A percentile compares a stretch with the other conserved stretches of the same genome.
Evolutionary conservation across 331 rosid species (phyloP).

Genomic region (Stylosanthes scabra): DNA sequence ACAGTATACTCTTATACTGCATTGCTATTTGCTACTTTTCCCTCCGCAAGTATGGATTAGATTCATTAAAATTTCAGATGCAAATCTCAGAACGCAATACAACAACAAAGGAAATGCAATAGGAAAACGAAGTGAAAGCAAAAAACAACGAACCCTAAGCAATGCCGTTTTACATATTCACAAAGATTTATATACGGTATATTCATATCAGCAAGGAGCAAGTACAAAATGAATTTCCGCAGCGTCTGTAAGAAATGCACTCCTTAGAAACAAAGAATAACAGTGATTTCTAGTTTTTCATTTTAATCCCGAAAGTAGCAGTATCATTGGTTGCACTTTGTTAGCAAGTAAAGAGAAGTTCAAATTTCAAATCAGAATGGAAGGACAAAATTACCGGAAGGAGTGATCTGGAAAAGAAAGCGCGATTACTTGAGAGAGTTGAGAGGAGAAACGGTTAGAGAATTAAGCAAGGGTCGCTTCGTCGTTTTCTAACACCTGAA

Average conservation of each 20-base stretch:
- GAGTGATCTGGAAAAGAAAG: conserved; percentile 17
- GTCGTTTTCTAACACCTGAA: conserved; percentile 42
- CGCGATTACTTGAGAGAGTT: not conserved
- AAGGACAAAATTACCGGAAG: conserved; percentile 32
- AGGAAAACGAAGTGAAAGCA: not conserved
- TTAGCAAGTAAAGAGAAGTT: conserved; percentile 32
- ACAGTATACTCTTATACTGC: not conserved
- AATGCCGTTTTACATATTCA: not conserved
- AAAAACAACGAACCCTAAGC: conserved; percentile 27
- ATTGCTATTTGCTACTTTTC: not conserved
- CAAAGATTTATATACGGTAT: not conserved
- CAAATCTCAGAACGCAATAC: not conserved
- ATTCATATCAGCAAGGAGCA: conserved; percentile 12
- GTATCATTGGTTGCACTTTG: not conserved
- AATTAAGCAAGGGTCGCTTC: conserved; percentile 29
- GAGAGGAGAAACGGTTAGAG: not conserved
- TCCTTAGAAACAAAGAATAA: not conserved
- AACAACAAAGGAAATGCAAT: not conserved
- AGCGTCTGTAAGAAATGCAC: conserved; percentile 19
- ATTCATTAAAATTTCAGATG: conserved; percentile 16
- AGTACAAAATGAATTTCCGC: conserved; percentile 9
- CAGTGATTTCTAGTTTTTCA: not conserved
- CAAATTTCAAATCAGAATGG: not conserved
- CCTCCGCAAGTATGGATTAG: not conserved
- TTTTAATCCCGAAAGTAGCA: not conserved